Evolutionary conservation across 2,329 filamentous ascomycete genomes (phyloP).

Genomic region (Fusarium drepaniforme): DNA sequence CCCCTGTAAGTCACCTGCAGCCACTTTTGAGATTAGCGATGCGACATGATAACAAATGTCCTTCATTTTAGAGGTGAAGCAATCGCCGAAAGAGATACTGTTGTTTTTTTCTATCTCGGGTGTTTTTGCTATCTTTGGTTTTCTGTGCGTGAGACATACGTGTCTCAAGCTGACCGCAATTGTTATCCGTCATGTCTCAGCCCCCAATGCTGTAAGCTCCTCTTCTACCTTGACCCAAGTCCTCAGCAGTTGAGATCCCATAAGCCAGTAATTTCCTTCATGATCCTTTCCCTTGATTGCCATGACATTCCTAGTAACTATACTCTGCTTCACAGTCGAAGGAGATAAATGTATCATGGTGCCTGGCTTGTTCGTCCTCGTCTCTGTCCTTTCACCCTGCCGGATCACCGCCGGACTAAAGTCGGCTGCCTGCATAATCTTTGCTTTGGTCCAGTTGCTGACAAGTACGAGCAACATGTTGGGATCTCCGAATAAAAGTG

Average conservation of each 20-base stretch:
- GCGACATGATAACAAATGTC: neutral
- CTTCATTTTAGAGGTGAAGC: neutral
- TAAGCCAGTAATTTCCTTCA: constrained; percentile 45
- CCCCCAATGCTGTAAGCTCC: constrained; percentile 8
- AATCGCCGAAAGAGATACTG: neutral
- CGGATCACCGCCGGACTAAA: constrained; percentile 49
- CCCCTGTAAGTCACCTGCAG: constrained; percentile 26
- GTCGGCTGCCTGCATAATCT: constrained; percentile 51
- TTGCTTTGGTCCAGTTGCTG: constrained; percentile 55
- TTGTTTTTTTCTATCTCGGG: neutral
- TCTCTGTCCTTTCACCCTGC: neutral
- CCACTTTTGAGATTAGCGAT: neutral
- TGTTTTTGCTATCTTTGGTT: neutral
- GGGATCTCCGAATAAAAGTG: constrained; percentile 48
- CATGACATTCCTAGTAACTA: constrained; percentile 23
- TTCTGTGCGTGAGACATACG: neutral
- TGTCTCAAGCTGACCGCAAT: neutral
- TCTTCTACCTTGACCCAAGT: constrained; percentile 47
- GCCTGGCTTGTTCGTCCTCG: constrained; percentile 32
- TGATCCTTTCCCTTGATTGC: constrained; percentile 46
- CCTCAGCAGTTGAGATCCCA: constrained; percentile 32
- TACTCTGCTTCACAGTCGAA: constrained; percentile 8
- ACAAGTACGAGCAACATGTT: constrained; percentile 49
- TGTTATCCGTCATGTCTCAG: neutral
- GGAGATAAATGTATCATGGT: constrained; percentile 33